Evolutionary conservation across 352 stramenopile genomes (phyloP).

Genomic region (Phytophthora tubulina): DNA sequence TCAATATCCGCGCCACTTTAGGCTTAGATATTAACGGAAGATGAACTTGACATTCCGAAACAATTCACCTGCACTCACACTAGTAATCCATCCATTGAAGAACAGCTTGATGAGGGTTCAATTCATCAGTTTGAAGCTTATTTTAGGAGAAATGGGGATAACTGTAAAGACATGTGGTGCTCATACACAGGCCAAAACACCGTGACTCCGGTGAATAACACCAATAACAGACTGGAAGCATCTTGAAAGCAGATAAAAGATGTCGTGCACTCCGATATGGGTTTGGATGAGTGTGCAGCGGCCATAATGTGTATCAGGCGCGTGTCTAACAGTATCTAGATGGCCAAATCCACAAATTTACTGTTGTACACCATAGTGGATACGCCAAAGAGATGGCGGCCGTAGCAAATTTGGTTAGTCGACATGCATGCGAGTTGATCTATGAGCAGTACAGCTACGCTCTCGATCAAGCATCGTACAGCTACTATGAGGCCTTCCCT

Average conservation of each 20-base stretch:
- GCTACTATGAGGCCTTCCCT: not conserved
- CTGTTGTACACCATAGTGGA: not conserved
- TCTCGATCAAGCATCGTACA: not conserved
- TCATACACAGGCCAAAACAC: constrained; percentile 11
- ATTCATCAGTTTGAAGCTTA: not conserved
- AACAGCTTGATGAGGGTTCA: not conserved
- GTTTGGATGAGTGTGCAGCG: not conserved
- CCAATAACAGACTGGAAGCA: constrained; percentile 18
- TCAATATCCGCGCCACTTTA: not conserved
- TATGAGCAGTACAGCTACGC: not conserved
- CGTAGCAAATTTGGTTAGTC: not conserved
- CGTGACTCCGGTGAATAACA: not conserved
- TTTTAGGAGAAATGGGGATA: constrained; percentile 22
- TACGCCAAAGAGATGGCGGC: not conserved
- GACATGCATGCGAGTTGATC: not conserved
- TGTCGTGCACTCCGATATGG: not conserved
- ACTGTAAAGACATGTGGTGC: constrained; percentile 22
- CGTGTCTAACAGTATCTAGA: not conserved
- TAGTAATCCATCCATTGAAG: too few species aligned
- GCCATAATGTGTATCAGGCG: not conserved
- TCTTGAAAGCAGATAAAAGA: constrained; percentile 35
- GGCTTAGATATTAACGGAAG: too few species aligned
- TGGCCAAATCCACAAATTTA: not conserved
- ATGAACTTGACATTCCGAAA: too few species aligned
- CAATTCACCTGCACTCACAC: too few species aligned